Percentiles rank a stretch among this genome's conserved stretches.
Conservation (phyloP, 768 basidiomycete species). For the Clitopilus passeckerianus region DNA sequence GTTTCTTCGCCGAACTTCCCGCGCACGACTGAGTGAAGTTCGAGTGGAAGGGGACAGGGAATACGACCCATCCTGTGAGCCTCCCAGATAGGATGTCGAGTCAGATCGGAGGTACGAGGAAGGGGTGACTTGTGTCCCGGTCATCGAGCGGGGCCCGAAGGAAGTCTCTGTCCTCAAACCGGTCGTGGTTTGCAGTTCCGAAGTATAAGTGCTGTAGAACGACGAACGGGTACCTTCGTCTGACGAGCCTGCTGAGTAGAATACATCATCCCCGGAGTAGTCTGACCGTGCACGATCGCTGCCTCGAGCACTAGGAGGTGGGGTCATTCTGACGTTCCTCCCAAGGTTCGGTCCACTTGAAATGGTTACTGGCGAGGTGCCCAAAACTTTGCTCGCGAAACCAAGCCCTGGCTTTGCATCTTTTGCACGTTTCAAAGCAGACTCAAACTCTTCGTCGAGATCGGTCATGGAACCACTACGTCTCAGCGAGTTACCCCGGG, state of each 20-base stretch:
- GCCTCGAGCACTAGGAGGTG: slow-evolving; percentile 31
- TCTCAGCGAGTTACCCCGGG: slow-evolving; percentile 36
- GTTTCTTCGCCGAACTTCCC: slow-evolving; percentile 51
- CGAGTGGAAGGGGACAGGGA: slow-evolving; percentile 46
- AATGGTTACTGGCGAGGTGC: slow-evolving; percentile 65
- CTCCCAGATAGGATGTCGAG: slow-evolving; percentile 52
- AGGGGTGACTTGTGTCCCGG: slow-evolving; percentile 38
- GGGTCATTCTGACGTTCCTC: slow-evolving; percentile 34
- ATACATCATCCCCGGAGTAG: slow-evolving; percentile 28
- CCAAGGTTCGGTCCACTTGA: slow-evolving; percentile 60
- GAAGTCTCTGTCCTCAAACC: slow-evolving; percentile 22
- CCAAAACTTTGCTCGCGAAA: slow-evolving; percentile 31
- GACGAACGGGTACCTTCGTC: slow-evolving; percentile 25
- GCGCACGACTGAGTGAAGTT: slow-evolving; percentile 46
- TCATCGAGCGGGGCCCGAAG: slow-evolving; percentile 26
- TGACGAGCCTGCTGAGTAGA: slow-evolving; percentile 33
- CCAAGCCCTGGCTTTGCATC: slow-evolving; percentile 32
- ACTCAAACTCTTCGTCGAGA: slow-evolving; percentile 55
- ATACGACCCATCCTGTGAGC: slow-evolving; percentile 40
- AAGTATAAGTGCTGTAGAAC: slow-evolving; percentile 26
- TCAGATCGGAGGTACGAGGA: slow-evolving; percentile 49
- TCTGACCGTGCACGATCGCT: slow-evolving; percentile 27
- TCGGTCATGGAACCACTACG: slow-evolving; percentile 76
- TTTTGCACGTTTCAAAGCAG: slow-evolving; percentile 39
- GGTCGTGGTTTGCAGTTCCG: slow-evolving; percentile 21